A percentile compares a stretch with the other conserved stretches of the same genome.
phyloP scores from a whole-genome alignment of 2,329 filamentous ascomycete genomes.

The Sclerotinia nivalis region DNA sequence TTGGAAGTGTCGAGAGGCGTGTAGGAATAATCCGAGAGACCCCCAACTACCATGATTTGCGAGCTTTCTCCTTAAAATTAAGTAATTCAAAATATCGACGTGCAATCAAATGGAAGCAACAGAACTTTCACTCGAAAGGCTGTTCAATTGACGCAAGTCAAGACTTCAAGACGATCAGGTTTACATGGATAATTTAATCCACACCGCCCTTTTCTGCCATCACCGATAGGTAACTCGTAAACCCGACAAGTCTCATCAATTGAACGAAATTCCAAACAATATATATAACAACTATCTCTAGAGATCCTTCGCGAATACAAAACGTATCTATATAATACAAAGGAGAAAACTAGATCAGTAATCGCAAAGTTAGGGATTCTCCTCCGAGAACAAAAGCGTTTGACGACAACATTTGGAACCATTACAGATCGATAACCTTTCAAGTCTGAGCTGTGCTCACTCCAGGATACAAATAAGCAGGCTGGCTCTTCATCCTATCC shows the following conservation, averaged over 20 bases:
- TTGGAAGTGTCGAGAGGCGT: slow-evolving; percentile 17
- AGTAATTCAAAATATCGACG: no score
- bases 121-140: neutral
- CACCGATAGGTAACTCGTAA: no score
- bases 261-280: no score
- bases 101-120: neutral
- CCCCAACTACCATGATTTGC: neutral
- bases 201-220: slow-evolving; percentile 2
- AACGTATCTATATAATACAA: no score
- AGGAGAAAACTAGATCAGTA: no score
- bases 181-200: neutral
- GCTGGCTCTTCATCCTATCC: neutral
- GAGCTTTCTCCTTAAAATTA: neutral
- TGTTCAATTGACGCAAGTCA: neutral
- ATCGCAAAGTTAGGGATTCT: no score
- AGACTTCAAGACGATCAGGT: neutral
- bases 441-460: slow-evolving; percentile 8
- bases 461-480: neutral
- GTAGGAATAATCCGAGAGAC: slow-evolving; percentile 16
- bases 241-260: no score
- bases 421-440: no score
- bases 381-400: no score
- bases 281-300: no score
- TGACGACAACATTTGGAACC: no score
- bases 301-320: no score